Base-by-base conservation (phyloP, 2,329 filamentous ascomycete species). In the Fusarium goolgardi region DNA sequence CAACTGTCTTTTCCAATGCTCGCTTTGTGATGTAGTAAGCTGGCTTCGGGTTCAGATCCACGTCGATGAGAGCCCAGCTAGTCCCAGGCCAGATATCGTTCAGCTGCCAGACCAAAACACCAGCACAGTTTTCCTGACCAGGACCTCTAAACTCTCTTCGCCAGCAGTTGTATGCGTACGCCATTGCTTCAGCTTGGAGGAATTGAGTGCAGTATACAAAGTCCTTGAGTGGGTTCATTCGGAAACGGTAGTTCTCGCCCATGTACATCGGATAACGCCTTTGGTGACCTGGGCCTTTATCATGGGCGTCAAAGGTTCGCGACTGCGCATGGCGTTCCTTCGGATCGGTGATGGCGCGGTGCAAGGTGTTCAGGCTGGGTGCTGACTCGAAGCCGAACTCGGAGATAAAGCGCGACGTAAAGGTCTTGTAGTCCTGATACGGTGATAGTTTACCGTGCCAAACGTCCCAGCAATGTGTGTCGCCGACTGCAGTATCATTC, bases 51-150 rank as follows among this genome's bases (percentile, higher is more conserved):
- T 55, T 62, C 8, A 47, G 18, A 13, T 43, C 31, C 1, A 47
- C 31, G 8, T 62, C 57, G 2, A 62, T n/a, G 0, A 62, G 49
- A 0, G 59, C 59, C 59, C 57, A 62, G 1, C 59, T 62, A 1
- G n/a, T 32, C 6, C 57, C 57, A 5, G 59, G 59, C 59, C 57
- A 62, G 3, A 62, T 62, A 2, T 62, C 57, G 4, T 62, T 62
- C 1, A 62, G 21, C 13, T 62, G 59, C 57, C 57, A 62, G 34
- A 62, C 59, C 10, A 62, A 23, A 0, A 55, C 59, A 2, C 59
- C 59, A 2, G 31, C 49, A 3, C 57, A 62, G 2, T 62, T 37
- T 3, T 62, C 59, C 2, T 47, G 31, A 0, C 25, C 49, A 0
- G 41, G 49, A 0, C 59, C 59, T 39, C 31, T n/a, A 6, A 62